Conservation (phyloP, 1,284 basidiomycete genomes). For the Sparassis latifolia region DNA sequence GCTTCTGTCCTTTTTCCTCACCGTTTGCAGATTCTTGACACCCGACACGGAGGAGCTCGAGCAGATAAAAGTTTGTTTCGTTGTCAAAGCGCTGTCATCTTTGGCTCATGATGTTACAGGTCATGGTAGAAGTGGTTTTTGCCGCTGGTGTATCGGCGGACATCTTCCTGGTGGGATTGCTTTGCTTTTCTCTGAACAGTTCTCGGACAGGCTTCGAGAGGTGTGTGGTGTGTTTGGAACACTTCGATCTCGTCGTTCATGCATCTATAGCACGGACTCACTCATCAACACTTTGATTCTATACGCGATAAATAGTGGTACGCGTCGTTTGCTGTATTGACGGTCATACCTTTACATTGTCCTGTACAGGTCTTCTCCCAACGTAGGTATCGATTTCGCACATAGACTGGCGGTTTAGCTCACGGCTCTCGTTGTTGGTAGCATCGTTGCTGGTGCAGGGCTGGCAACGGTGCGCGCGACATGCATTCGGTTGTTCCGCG, state of each 20-base stretch:
- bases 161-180: constrained; percentile 4
- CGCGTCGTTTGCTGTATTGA: background rate
- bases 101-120: background rate
- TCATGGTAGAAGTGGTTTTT: constrained; percentile 5
- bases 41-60: background rate
- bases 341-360: background rate
- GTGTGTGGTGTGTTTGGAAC: background rate
- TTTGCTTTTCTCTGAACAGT: constrained; percentile 7
- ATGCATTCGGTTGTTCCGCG: background rate
- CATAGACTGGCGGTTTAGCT: too few species aligned
- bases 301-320: constrained; percentile 10
- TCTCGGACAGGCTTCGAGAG: constrained; percentile 7
- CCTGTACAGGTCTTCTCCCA: constrained; percentile 6
- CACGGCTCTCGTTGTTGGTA: background rate
- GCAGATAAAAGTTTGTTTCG: background rate
- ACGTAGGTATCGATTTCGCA: constrained; percentile 1
- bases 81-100: background rate
- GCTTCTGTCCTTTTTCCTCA: background rate
- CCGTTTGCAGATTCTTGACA: background rate
- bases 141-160: constrained; percentile 6
- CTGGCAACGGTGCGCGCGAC: background rate
- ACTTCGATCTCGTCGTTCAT: background rate
- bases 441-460: background rate
- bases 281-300: constrained; percentile 10
- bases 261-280: constrained; percentile 7